Evolutionary conservation across 352 stramenopile species (phyloP).

Genomic region (Blastocystis sp.): DNA sequence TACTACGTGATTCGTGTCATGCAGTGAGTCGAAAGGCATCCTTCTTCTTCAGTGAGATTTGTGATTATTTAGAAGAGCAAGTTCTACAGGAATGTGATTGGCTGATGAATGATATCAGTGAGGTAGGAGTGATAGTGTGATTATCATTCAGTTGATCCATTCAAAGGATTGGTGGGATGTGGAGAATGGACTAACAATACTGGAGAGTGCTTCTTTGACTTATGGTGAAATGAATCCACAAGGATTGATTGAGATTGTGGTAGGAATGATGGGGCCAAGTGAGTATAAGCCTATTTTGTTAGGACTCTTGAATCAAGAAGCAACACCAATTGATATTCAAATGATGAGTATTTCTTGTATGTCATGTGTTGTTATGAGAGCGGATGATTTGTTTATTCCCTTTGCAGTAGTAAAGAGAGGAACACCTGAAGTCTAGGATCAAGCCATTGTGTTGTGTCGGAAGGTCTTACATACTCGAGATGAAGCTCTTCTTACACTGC

Average conservation of each 20-base stretch:
- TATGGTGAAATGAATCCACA: background rate
- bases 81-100: background rate
- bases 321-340: background rate
- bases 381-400: background rate
- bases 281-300: background rate
- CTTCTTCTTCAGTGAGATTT: conserved; percentile 47
- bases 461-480: conserved; percentile 35
- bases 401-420: background rate
- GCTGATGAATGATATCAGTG: background rate
- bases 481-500: conserved; percentile 2
- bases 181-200: conserved; percentile 17
- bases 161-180: background rate
- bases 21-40: background rate
- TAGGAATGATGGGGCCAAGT: background rate
- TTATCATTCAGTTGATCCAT: background rate
- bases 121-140: background rate
- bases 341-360: conserved; percentile 20
- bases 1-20: background rate
- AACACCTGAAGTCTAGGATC: background rate
- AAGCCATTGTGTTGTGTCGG: background rate
- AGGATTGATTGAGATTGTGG: background rate
- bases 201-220: background rate
- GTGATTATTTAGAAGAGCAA: background rate
- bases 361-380: background rate
- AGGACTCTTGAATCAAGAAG: background rate